A percentile compares a stretch with the other conserved stretches of the same genome.
phyloP scores from a whole-genome alignment of 2,329 filamentous ascomycete genomes.

The Xylaria hypoxylon region DNA sequence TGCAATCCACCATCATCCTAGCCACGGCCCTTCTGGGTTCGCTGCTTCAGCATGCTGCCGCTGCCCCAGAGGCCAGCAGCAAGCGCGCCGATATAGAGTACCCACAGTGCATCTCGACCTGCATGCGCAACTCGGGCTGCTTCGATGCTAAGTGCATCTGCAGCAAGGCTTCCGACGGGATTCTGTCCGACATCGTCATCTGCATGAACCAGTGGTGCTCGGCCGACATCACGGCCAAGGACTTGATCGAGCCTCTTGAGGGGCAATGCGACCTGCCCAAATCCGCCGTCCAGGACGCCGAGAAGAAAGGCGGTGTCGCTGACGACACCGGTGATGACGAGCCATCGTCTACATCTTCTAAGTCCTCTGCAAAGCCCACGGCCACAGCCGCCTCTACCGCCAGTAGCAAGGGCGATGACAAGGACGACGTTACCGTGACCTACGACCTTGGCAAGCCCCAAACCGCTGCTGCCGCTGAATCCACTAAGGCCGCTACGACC shows the following conservation, averaged over 20 bases:
- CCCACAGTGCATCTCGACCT: conserved; percentile 53
- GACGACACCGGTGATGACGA: conserved; percentile 6
- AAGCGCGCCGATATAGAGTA: conserved; percentile 40
- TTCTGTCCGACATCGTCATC: conserved; percentile 54
- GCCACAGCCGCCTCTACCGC: conserved; percentile 20
- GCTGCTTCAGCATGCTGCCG: conserved; percentile 42
- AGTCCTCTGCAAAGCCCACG: conserved; percentile 26
- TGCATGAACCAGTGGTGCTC: conserved; percentile 56
- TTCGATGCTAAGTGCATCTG: conserved; percentile 54
- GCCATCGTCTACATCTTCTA: conserved; percentile 13
- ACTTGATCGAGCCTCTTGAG: conserved; percentile 52
- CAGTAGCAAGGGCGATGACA: conserved; percentile 13
- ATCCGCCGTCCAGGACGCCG: conserved; percentile 51
- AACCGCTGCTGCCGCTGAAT: conserved; percentile 25
- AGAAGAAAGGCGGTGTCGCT: conserved; percentile 42
- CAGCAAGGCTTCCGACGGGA: conserved; percentile 48
- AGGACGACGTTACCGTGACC: conserved; percentile 17
- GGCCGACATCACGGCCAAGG: conserved; percentile 48
- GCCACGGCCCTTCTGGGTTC: conserved; percentile 45
- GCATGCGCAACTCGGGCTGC: conserved; percentile 53
- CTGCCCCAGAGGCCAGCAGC: conserved; percentile 32
- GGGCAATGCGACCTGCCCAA: conserved; percentile 51
- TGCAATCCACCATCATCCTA: conserved; percentile 42
- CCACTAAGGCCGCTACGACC: conserved; percentile 15
- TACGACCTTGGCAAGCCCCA: conserved; percentile 27